Evolutionary conservation across 1,284 basidiomycete genomes (phyloP).

Genomic region (Leccinum pachyderme): DNA sequence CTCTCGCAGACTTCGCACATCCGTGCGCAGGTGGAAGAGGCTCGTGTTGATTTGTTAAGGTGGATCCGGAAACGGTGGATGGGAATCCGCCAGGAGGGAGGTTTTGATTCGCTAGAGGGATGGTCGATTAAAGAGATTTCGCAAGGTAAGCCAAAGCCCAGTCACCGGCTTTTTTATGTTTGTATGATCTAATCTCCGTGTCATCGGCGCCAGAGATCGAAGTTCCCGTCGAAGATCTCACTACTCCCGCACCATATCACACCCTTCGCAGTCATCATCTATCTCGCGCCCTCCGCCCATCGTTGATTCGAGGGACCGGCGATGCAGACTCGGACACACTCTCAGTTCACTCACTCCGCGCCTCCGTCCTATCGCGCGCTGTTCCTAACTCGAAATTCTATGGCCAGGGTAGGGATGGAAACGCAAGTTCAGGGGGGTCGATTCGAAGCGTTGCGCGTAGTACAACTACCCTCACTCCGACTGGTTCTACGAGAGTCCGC

Average conservation of each 20-base stretch:
- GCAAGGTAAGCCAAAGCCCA: conserved; percentile 53
- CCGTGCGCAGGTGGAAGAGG: conserved; percentile 68
- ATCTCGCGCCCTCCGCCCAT: conserved; percentile 33
- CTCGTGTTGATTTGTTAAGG: conserved; percentile 65
- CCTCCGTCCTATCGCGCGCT: conserved; percentile 55
- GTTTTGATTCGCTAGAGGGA: conserved; percentile 76
- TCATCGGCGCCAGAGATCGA: conserved; percentile 64
- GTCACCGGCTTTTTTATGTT: neutral
- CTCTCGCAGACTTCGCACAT: conserved; percentile 64
- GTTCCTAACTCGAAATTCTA: conserved; percentile 32
- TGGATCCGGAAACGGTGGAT: conserved; percentile 72
- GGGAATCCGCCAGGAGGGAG: conserved; percentile 72
- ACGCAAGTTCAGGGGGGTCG: conserved; percentile 33
- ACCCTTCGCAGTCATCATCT: conserved; percentile 28
- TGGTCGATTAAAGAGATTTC: conserved; percentile 90
- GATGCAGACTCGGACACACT: conserved; percentile 45
- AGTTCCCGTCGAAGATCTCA: conserved; percentile 71
- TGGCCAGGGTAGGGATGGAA: conserved; percentile 25
- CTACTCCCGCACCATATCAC: conserved; percentile 38
- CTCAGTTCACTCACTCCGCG: conserved; percentile 54
- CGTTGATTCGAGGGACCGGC: conserved; percentile 24
- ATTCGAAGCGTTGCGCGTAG: conserved; percentile 48
- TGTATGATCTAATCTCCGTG: neutral
- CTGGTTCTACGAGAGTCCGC: conserved; percentile 25
- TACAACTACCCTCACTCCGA: conserved; percentile 35